These are phyloP conservation scores for Pythium aphanidermatum DNA, from an alignment of 352 stramenopile genomes.

Conservation along the genomic window DNA sequence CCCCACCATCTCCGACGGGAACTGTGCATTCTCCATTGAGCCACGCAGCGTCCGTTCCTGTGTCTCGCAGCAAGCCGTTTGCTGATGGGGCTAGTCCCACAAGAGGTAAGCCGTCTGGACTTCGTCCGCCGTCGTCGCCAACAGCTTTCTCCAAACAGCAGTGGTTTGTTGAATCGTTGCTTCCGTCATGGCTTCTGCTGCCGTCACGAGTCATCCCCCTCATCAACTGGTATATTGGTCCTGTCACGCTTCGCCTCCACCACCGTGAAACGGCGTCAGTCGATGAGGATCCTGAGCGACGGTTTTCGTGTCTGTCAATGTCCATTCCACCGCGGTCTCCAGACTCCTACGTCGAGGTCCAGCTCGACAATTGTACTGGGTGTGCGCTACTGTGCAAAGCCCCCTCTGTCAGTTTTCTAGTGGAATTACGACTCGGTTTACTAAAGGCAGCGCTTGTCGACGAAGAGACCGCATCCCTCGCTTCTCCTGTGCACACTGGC, in stretches of 20 bases:
- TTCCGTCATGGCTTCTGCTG: constrained; percentile 25
- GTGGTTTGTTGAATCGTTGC: constrained; percentile 29
- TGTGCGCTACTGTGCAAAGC: constrained; percentile 30
- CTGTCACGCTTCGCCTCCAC: constrained; percentile 33
- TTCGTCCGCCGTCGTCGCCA: constrained; percentile 9
- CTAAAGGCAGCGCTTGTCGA: constrained; percentile 33
- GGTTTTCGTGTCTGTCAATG: too few relatives aligned
- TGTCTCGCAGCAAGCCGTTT: constrained; percentile 14
- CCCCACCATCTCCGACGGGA: constrained; percentile 1
- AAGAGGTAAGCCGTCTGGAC: neutral
- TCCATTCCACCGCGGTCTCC: constrained; percentile 2
- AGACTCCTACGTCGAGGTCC: constrained; percentile 32
- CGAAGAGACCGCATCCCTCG: neutral
- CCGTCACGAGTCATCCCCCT: constrained; percentile 24
- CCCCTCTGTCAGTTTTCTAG: constrained; percentile 31
- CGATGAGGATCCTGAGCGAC: too few relatives aligned
- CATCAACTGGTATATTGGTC: constrained; percentile 54
- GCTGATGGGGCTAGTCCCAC: constrained; percentile 10
- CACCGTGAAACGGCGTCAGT: constrained; percentile 15
- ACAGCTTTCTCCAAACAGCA: constrained; percentile 15
- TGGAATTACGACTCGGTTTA: constrained; percentile 52
- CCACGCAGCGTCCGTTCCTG: constrained; percentile 17
- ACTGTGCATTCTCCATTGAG: neutral
- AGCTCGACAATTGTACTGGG: constrained; percentile 40
- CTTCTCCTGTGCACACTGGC: constrained; percentile 2